Base-by-base conservation (phyloP, 2,329 filamentous ascomycete species). In the Mycosphaerella sp. region DNA sequence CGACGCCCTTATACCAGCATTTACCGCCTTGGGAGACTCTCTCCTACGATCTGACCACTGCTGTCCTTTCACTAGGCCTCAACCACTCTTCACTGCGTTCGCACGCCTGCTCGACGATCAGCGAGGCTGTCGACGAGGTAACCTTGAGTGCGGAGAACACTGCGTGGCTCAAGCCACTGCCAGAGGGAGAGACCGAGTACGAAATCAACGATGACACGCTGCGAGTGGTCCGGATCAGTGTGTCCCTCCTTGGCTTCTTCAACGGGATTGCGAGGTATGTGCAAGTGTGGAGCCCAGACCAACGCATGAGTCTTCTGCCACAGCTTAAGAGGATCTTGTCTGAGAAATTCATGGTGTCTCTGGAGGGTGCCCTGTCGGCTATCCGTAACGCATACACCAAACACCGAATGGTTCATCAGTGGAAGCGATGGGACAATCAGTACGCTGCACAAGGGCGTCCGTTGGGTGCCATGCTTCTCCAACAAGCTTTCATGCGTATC, bases 201-300 rank as follows among this genome's bases (percentile, higher is more conserved):
- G 54, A 60, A 35, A 50, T 59, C 14, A 55, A 58, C 28, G 58
- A 64, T 12, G 56, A 59, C 36, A 59, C 61, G 5, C 49, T 67
- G 21, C 52, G 54, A 16, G 59, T 60, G 46, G 81, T 89, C 46
- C 88, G 86, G 14, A 80, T 95, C 58, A 81, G 86, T 6, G 80
- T 95, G 42, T 91, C 91, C 0, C 74, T 98, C n/a, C 72, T 95
- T 18, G 94, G 93, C 0, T 96, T 98, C 65, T 72, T 98, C 46
- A 82, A 91, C 64, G 90, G 89, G 17, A 84, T 86, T 3, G 83
- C 89, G 3, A 81, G 82, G 5, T 82, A 90, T 65, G 81, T 85
- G 8, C 80, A 84, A 55, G 91, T 96, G 62, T 98, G 90, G 89
- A 82, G 75, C 53, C 75, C 85, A 1, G 78, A 81, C 2, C 86